These are phyloP conservation scores for Coemansia sp. DNA, from an alignment of 192 early-diverging fungal genomes.

Conservation along the genomic window DNA sequence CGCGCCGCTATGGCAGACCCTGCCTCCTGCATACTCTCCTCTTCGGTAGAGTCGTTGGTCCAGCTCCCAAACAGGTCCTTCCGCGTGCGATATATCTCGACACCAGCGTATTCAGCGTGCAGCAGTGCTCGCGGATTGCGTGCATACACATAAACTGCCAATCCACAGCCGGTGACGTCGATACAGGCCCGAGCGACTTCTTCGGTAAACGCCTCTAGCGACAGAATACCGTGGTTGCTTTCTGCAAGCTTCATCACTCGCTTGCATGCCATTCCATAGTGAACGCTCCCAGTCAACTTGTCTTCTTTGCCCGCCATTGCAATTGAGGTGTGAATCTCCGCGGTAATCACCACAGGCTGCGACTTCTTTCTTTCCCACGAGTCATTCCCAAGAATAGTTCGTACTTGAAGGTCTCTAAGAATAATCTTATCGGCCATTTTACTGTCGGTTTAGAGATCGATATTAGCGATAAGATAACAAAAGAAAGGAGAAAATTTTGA, in stretches of 20 bases:
- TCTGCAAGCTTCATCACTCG: slow-evolving; percentile 75
- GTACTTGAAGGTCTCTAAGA: slow-evolving; percentile 76
- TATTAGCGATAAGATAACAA: background rate
- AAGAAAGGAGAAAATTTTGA: background rate
- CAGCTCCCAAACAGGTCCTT: slow-evolving; percentile 56
- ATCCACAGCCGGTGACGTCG: slow-evolving; percentile 59
- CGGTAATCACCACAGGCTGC: slow-evolving; percentile 82
- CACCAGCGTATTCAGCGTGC: slow-evolving; percentile 83
- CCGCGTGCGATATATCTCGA: slow-evolving; percentile 79
- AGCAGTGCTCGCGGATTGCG: slow-evolving; percentile 89
- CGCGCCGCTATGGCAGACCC: slow-evolving; percentile 26
- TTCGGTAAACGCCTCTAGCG: slow-evolving; percentile 70
- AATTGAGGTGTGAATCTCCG: slow-evolving; percentile 73
- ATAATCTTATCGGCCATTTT: slow-evolving; percentile 66
- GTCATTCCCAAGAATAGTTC: slow-evolving; percentile 86
- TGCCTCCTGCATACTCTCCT: slow-evolving; percentile 3
- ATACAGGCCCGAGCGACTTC: slow-evolving; percentile 64
- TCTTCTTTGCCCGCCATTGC: slow-evolving; percentile 75
- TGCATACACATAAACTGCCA: slow-evolving; percentile 67
- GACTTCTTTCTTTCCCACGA: slow-evolving; percentile 87
- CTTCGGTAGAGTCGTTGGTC: slow-evolving; percentile 8
- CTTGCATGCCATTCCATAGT: slow-evolving; percentile 81
- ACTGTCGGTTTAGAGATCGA: background rate
- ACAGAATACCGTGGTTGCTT: slow-evolving; percentile 63
- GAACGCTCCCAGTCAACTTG: slow-evolving; percentile 75